Conservation (phyloP, 2,329 filamentous ascomycete species). For the Ophiostoma fasciatum region DNA sequence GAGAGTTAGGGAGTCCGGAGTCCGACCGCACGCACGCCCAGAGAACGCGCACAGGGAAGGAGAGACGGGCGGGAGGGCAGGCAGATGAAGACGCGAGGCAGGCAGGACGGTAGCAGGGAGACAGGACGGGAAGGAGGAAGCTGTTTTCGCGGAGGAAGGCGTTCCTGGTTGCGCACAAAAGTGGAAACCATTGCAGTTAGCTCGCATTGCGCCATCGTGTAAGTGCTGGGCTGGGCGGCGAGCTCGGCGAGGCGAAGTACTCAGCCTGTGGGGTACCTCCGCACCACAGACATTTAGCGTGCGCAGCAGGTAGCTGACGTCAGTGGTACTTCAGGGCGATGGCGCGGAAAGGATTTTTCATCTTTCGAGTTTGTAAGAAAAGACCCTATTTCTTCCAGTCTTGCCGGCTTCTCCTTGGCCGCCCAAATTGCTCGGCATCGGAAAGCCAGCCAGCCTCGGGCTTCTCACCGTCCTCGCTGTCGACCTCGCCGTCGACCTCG, state of each 20-base stretch:
- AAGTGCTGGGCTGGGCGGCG: slow-evolving; percentile 7
- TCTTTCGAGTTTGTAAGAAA: background rate
- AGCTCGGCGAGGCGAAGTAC: background rate
- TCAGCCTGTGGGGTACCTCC: background rate
- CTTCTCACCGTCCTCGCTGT: too few relatives aligned
- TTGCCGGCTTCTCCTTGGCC: too few relatives aligned
- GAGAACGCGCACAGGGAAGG: background rate
- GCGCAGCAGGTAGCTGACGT: background rate
- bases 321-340: background rate
- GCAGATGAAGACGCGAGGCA: background rate
- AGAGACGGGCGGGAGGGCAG: background rate
- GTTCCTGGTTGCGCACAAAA: slow-evolving; percentile 1
- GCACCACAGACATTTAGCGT: too few relatives aligned
- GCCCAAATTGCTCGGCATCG: too few relatives aligned
- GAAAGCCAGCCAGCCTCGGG: too few relatives aligned
- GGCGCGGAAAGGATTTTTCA: background rate
- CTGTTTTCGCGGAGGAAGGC: too few relatives aligned
- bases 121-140: slow-evolving; percentile 2
- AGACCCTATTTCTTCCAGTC: background rate
- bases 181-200: slow-evolving; percentile 9
- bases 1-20: slow-evolving; percentile 2
- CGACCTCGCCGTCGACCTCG: too few relatives aligned
- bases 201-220: slow-evolving; percentile 14
- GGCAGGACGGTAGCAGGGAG: background rate
- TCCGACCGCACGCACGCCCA: too few relatives aligned